These are phyloP conservation scores for Solanum tarijense DNA, from an alignment of 257 asterid genomes.

Conservation along the genomic window DNA sequence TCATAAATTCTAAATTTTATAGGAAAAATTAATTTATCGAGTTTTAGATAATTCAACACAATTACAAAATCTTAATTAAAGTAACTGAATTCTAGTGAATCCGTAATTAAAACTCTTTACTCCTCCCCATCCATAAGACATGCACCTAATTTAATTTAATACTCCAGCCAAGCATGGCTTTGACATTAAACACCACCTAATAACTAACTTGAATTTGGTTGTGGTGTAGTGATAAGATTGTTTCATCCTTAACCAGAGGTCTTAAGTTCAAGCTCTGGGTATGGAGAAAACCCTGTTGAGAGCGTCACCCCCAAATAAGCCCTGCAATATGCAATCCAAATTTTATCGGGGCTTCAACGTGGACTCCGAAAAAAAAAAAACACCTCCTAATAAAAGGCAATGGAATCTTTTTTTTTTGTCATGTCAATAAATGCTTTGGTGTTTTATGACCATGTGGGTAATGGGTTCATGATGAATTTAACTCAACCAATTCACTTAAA, in stretches of 20 bases:
- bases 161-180: background rate
- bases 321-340: too few relatives aligned
- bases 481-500: background rate
- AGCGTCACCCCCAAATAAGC: accelerated
- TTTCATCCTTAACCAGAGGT: too few relatives aligned
- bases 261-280: too few relatives aligned
- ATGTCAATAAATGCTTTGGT: background rate
- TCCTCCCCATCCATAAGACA: background rate
- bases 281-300: accelerated
- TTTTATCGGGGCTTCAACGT: too few relatives aligned
- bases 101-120: background rate
- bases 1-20: background rate
- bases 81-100: background rate
- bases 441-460: background rate
- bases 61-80: background rate
- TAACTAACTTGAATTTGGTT: too few relatives aligned
- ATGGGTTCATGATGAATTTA: background rate
- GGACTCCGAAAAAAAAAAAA: too few relatives aligned
- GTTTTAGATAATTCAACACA: background rate
- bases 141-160: background rate
- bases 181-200: background rate
- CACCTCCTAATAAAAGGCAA: background rate
- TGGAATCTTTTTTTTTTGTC: background rate
- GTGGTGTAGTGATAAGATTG: too few relatives aligned
- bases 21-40: background rate